These are phyloP conservation scores for Cephaloascus albidus DNA, from an alignment of 805 yeast genomes.

Conservation along the genomic window DNA sequence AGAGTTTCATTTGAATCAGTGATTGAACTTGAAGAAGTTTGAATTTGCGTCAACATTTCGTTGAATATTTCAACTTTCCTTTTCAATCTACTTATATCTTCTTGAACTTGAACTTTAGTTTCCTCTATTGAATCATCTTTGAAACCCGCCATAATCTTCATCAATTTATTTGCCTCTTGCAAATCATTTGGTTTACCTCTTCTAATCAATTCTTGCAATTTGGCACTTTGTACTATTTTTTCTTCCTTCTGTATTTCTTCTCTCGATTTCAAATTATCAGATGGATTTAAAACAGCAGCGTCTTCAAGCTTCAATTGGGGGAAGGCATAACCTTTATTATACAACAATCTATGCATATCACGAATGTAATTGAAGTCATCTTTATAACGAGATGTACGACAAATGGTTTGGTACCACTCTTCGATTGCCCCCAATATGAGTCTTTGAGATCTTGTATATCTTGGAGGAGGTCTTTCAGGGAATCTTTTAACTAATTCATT, in stretches of 20 bases:
- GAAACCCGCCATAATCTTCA: conserved; percentile 98
- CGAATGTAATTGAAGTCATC: conserved; percentile 88
- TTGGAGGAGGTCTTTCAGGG: conserved; percentile 89
- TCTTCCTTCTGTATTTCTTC: conserved; percentile 92
- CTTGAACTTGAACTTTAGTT: conserved; percentile 69
- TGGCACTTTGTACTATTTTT: conserved; percentile 86
- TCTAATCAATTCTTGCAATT: conserved; percentile 89
- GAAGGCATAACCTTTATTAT: conserved; percentile 86
- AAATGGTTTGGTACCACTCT: conserved; percentile 95
- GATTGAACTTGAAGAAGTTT: conserved; percentile 26
- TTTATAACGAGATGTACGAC: conserved; percentile 80
- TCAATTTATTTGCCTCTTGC: conserved; percentile 90
- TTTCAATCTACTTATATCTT: conserved; percentile 74
- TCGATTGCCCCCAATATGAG: conserved; percentile 83
- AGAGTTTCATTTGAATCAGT: conserved; percentile 60
- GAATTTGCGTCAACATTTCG: conserved; percentile 65
- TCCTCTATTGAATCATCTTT: conserved; percentile 71
- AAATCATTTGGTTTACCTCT: conserved; percentile 93
- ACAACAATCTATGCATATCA: conserved; percentile 89
- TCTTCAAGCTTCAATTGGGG: conserved; percentile 89
- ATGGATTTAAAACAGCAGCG: conserved; percentile 86
- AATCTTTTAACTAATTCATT: conserved; percentile 88
- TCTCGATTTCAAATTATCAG: conserved; percentile 77
- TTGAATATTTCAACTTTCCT: conserved; percentile 81
- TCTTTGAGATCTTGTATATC: conserved; percentile 76